Base-by-base conservation (phyloP, 2,329 filamentous ascomycete species). In the Arthrobotrys sinensis region DNA sequence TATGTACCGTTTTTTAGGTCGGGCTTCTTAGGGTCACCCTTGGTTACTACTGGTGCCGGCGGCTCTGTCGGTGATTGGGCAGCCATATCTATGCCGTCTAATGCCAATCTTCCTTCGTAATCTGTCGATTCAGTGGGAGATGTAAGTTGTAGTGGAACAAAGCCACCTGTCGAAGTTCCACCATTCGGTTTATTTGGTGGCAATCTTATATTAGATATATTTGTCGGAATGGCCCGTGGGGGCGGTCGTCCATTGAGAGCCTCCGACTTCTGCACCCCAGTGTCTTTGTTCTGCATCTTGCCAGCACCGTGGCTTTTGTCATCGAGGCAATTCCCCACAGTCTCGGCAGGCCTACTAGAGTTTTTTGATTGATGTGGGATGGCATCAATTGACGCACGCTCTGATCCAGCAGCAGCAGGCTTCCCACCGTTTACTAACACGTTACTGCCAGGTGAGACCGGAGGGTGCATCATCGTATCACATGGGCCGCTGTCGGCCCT, bases 391-490 rank as follows among this genome's bases (percentile, higher is more conserved):
- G 75, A 72, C n/a, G 63, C 67, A 48, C 16, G 67, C 46, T 78
- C 67, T 52, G 75, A 64, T 46, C 63, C 75, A 72, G 62, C 53
- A 65, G 48, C 53, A 62, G 62, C 62, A 34, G 40, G 32, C 67
- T 63, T 78, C 63, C 67, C 75, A 53, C 75, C 75, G 38, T 78
- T 78, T 65, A 72, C 62, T 63, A 78, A 78, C 75, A 78, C 75
- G 63, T 72, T 71, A 67, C 66, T 71, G 63, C 75, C 67, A 63
- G 75, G 75, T 71, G 67, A 78, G 62, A 72, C 75, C 63, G 75
- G 75, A 67, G 75, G 75, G 24, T 78, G 75, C 75, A 78, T 78
- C 75, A 78, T 71, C 60, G 67, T 67, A 72, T 78, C 75, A 78
- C 75, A 69, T 69, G 62, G 75, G 75, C 75, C 75, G 45, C 62